Base-by-base conservation (phyloP, 768 basidiomycete species). In the Lactarius hatsudake region DNA sequence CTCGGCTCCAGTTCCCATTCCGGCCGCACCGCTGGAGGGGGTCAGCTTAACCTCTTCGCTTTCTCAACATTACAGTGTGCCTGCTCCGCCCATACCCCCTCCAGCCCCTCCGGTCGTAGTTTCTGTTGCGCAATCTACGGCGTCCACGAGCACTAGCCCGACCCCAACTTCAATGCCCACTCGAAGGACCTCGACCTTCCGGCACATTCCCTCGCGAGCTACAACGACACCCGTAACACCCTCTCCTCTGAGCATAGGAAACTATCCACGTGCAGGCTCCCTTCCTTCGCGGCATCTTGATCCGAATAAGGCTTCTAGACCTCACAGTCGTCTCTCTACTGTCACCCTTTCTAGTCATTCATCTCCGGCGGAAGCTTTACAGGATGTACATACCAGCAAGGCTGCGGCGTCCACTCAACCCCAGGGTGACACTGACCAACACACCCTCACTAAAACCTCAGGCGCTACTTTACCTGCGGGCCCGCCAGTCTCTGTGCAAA, bases 181-280 rank as follows among this genome's bases (percentile, higher is more conserved):
- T 12, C 73, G 79, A 56, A 84, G 79, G 68, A 71, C 79, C 3
- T 82, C 86, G 1, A 85, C 84, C 0, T 86, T 87, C 73, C 81
- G 86, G 32, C 84, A 81, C 58, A 72, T 87, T 23, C 83, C 82
- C 28, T 75, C 80, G 45, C 75, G 77, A 6, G 30, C 67, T 20
- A 38, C 74, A n/a, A 66, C 75, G 36, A 17, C 73, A 5, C 66
- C 76, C 1, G 30, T 77, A 15, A 70, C 75, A 17, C 73, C 78
- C 1, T 81, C 80, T 17, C 76, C 81, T 9, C 72, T 81, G 18
- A 77, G 79, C 8, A 74, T 76, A 0, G 71, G 66, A 42, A 64
- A 69, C 12, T 69, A 71, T 55, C 38, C 70, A 3, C 72, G 70
- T 10, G 69, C 69, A 18, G 54, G 58, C 1, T 74, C 73, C 61